These are phyloP conservation scores for Kwoniella europaea DNA, from an alignment of 768 basidiomycete species.

Conservation along the genomic window DNA sequence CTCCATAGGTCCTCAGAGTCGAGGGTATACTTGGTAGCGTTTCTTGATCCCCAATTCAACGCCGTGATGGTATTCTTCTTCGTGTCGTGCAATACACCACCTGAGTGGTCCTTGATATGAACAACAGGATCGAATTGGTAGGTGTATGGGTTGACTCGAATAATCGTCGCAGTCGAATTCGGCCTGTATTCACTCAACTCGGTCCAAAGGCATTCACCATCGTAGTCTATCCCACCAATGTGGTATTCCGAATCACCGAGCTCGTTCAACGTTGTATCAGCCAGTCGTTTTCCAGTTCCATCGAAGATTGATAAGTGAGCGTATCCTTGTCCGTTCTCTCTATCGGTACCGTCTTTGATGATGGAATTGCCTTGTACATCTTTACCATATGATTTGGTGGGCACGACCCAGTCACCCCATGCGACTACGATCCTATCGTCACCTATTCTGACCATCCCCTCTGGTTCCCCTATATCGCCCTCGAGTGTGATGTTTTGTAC, in stretches of 20 bases:
- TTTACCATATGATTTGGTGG: conserved; percentile 19
- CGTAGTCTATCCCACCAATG: conserved; percentile 25
- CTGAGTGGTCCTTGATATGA: conserved; percentile 1
- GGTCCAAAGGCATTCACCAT: conserved; percentile 26
- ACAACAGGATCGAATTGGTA: not conserved
- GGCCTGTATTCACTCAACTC: conserved; percentile 3
- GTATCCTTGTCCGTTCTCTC: conserved; percentile 21
- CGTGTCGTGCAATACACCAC: conserved; percentile 9
- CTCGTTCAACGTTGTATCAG: conserved; percentile 23
- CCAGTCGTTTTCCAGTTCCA: conserved; percentile 23
- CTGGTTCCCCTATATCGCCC: conserved; percentile 31
- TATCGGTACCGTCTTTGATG: conserved; percentile 30
- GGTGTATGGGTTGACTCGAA: conserved; percentile 11
- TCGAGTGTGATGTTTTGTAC: conserved; percentile 18
- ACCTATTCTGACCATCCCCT: conserved; percentile 26
- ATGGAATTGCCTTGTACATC: conserved; percentile 20
- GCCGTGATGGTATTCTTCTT: not conserved
- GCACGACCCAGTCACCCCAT: conserved; percentile 20
- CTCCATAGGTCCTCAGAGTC: not conserved
- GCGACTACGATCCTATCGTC: conserved; percentile 25
- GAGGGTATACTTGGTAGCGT: not conserved
- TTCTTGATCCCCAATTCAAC: conserved; percentile 8
- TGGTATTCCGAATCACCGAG: conserved; percentile 18
- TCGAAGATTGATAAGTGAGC: conserved; percentile 27
- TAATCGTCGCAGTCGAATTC: not conserved